phyloP scores from a whole-genome alignment of 192 early-diverging fungal species.

The Coemansia sp. region DNA sequence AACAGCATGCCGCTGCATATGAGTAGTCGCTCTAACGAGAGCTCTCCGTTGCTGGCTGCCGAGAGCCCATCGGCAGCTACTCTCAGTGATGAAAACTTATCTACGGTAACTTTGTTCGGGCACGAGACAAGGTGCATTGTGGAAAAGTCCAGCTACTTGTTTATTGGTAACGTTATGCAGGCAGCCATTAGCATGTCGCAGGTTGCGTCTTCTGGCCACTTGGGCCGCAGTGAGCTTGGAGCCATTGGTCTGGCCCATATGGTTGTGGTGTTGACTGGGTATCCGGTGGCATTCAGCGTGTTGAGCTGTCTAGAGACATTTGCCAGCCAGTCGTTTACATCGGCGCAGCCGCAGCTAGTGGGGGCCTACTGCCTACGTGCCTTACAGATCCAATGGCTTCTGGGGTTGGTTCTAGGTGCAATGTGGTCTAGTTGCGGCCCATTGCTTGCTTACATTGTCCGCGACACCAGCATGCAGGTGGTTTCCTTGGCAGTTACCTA shows the following conservation, averaged over 20 bases:
- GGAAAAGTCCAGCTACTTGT: conserved; percentile 48
- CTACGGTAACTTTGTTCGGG: conserved; percentile 14
- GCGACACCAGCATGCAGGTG: conserved; percentile 10
- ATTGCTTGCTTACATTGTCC: conserved; percentile 19
- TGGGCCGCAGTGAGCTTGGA: conserved; percentile 63
- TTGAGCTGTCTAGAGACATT: conserved; percentile 76
- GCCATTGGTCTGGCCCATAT: conserved; percentile 70
- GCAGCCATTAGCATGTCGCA: conserved; percentile 64
- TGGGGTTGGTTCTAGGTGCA: conserved; percentile 38
- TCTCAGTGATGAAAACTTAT: conserved; percentile 1
- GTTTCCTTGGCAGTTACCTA: conserved; percentile 25
- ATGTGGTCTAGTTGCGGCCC: conserved; percentile 33
- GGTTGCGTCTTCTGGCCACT: conserved; percentile 64
- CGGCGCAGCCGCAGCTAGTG: conserved; percentile 39
- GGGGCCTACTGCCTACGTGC: conserved; percentile 47
- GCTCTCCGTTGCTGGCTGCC: conserved; percentile 20
- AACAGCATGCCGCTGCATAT: conserved; percentile 1
- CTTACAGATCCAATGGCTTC: conserved; percentile 35
- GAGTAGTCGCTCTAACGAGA: not conserved
- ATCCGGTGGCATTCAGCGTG: conserved; percentile 66
- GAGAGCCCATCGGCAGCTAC: conserved; percentile 9
- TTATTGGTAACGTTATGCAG: conserved; percentile 62
- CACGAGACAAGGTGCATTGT: conserved; percentile 22
- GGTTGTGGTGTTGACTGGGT: conserved; percentile 71
- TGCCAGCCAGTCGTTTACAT: conserved; percentile 68